These are phyloP conservation scores for Lichtheimia ornata DNA, from an alignment of 371 early-diverging fungal species.

Conservation along the genomic window DNA sequence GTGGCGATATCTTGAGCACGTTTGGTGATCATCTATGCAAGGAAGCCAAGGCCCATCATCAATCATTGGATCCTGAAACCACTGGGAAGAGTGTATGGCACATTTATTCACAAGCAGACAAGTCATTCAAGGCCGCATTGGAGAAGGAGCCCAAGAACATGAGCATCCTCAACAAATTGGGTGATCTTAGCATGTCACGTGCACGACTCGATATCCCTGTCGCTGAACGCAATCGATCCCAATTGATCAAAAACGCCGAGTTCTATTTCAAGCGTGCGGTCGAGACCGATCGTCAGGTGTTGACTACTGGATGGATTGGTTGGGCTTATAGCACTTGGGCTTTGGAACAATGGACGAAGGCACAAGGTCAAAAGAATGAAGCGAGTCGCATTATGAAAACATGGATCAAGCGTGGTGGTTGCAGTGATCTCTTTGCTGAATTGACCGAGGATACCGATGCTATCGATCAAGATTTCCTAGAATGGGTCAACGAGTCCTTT, in stretches of 20 bases:
- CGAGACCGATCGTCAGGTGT: constrained; percentile 34
- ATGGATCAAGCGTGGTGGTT: constrained; percentile 46
- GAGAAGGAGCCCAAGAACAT: constrained; percentile 55
- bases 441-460: constrained; percentile 38
- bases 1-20: constrained; percentile 64
- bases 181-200: constrained; percentile 58
- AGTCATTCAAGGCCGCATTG: constrained; percentile 53
- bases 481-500: constrained; percentile 23
- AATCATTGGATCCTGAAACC: constrained; percentile 8
- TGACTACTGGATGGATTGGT: constrained; percentile 42
- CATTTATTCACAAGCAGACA: constrained; percentile 51
- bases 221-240: constrained; percentile 50
- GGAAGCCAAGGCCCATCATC: not conserved
- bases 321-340: constrained; percentile 49
- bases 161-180: constrained; percentile 58
- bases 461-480: constrained; percentile 39
- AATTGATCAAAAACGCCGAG: constrained; percentile 57
- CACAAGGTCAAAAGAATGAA: constrained; percentile 25
- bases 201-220: constrained; percentile 48
- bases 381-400: constrained; percentile 34
- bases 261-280: constrained; percentile 48
- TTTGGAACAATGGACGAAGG: constrained; percentile 34
- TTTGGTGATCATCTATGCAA: constrained; percentile 56
- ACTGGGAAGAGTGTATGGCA: constrained; percentile 51
- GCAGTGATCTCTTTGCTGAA: constrained; percentile 30